phyloP scores from a whole-genome alignment of 192 early-diverging fungal species.

The Entomortierella parvispora region DNA sequence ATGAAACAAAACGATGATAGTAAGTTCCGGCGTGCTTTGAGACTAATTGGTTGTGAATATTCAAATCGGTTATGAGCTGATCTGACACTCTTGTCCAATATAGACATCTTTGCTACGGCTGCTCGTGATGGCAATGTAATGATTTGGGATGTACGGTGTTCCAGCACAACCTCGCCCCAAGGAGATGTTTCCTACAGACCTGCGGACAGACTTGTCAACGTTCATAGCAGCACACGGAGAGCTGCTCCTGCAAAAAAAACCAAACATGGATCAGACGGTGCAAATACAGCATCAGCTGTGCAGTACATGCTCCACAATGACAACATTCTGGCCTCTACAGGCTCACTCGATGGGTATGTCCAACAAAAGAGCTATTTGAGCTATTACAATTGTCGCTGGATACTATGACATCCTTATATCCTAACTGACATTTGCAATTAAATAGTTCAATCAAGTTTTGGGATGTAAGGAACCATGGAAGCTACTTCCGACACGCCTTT shows the following conservation, averaged over 20 bases:
- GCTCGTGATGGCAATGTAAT: slow-evolving; percentile 79
- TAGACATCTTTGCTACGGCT: slow-evolving; percentile 75
- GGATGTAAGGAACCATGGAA: slow-evolving; percentile 74
- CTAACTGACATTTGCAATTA: no score
- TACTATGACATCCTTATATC: no score
- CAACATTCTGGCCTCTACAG: slow-evolving; percentile 67
- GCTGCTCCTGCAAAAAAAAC: slow-evolving; percentile 27
- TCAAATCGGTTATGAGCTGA: background rate
- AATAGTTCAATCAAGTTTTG: slow-evolving; percentile 77
- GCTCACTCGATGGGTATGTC: slow-evolving; percentile 71
- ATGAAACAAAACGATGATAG: slow-evolving; percentile 66
- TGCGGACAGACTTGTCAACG: slow-evolving; percentile 34
- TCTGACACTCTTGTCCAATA: background rate
- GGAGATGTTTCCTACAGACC: slow-evolving; percentile 41
- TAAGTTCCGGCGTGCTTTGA: slow-evolving; percentile 43
- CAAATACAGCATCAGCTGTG: slow-evolving; percentile 61
- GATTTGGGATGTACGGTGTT: slow-evolving; percentile 82
- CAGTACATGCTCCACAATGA: slow-evolving; percentile 57
- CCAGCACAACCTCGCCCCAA: slow-evolving; percentile 39
- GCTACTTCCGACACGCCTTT: slow-evolving; percentile 48
- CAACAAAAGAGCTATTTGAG: no score
- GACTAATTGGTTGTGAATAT: background rate
- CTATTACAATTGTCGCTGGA: no score
- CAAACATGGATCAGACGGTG: slow-evolving; percentile 37
- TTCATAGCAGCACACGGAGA: slow-evolving; percentile 18